Percentiles rank a stretch among this genome's conserved stretches.
Evolutionary conservation across 2,329 filamentous ascomycete genomes (phyloP).

Genomic region (Fusarium sp.): DNA sequence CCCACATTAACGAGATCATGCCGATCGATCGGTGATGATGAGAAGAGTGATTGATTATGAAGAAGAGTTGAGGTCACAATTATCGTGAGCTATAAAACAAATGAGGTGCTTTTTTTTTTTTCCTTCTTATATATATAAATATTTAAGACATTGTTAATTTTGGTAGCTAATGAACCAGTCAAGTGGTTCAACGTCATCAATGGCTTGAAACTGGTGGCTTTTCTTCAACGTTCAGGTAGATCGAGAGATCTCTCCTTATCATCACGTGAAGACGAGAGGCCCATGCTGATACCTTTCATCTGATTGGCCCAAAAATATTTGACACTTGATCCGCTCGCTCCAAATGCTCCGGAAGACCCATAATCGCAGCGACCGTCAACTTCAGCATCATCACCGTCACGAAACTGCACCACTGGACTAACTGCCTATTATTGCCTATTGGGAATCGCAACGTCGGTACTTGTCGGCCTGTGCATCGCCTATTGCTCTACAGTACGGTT

Average conservation of each 20-base stretch:
- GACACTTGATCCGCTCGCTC: constrained; percentile 37
- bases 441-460: constrained; percentile 33
- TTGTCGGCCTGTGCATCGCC: constrained; percentile 23
- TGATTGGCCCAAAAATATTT: constrained; percentile 42
- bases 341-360: constrained; percentile 41
- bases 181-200: background rate
- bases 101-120: background rate
- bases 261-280: constrained; percentile 38
- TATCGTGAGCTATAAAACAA: background rate
- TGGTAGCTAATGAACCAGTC: background rate
- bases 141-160: background rate
- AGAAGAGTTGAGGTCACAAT: background rate
- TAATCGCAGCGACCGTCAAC: constrained; percentile 37
- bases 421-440: background rate
- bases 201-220: constrained; percentile 10
- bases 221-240: constrained; percentile 7
- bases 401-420: constrained; percentile 22
- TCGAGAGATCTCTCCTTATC: constrained; percentile 41
- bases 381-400: constrained; percentile 33
- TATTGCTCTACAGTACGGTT: constrained; percentile 1
- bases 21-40: constrained; percentile 26
- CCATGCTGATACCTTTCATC: background rate
- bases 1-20: constrained; percentile 28
- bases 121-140: background rate
- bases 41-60: background rate